Evolutionary conservation across 176 grass and related monocot genomes (phyloP), one percentile per base, ranked within the genome.

Genomic region (Aegilops sharonensis): DNA sequence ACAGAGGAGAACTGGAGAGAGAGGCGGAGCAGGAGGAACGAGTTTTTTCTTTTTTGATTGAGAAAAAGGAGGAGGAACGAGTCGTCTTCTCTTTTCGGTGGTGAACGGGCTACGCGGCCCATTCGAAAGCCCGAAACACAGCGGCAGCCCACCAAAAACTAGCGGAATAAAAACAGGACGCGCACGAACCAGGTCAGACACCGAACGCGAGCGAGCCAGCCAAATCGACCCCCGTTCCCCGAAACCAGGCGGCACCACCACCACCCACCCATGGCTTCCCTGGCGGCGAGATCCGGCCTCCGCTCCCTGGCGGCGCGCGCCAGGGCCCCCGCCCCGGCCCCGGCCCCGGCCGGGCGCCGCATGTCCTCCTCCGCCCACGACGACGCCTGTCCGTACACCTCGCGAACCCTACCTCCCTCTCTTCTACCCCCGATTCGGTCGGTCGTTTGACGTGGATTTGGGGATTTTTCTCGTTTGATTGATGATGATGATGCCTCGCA

Each of bases 301-400:
- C 89, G 91, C 56, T 91, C 87, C 9, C 85, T 93, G 79, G 87
- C 79, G 87, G 79, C 78, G 68, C 76, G 88, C 79, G 87, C 77
- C 56, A 92, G 82, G 87, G 59, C 34, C 24, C 47, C 68, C 4
- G 83, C 86, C 31, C 75, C 87, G 5, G 83, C 86, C 31, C 75
- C 87, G 5, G 83, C 86, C 25, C 59, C 91, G 5, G 78, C 60
- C 42, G 84, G 54, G 25, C 92, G 90, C 87, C 84, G 89, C 57
- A 89, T 89, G 84, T 97, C 92, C 79, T 93, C 91, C 72, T 90
- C 94, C 54, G 81, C 45, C 68, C 85, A 97, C 87, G 94, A 97
- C 80, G 94, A 97, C 68, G 91, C 91, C 12, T 35, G 94, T 97
- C 21, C 68, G 94, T 93, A 25, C 72, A 82, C 11, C 14, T 68